phyloP scores from a whole-genome alignment of 2,329 filamentous ascomycete species.

The Fusarium neocosmosporiellum region DNA sequence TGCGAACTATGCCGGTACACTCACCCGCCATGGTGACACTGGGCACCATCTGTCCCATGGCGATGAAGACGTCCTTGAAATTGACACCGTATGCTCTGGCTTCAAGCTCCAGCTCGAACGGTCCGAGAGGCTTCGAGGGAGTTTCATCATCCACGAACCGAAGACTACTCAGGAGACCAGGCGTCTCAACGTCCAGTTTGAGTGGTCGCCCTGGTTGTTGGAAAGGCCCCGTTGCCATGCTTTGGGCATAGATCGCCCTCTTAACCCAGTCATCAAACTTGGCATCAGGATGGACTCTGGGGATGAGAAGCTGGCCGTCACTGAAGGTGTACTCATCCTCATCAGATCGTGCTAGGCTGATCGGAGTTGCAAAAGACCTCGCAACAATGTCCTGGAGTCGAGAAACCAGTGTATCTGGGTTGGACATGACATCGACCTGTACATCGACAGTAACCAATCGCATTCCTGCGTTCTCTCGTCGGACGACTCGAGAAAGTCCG shows the following conservation, averaged over 20 bases:
- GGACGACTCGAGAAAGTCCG: constrained; percentile 33
- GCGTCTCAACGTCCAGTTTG: constrained; percentile 22
- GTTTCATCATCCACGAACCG: constrained; percentile 22
- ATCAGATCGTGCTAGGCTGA: not conserved
- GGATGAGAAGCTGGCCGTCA: constrained; percentile 19
- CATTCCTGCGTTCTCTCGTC: constrained; percentile 33
- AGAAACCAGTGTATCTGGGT: not conserved
- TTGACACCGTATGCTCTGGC: constrained; percentile 41
- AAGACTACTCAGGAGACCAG: constrained; percentile 23
- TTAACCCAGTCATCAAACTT: constrained; percentile 17
- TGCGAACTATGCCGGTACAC: constrained; percentile 46
- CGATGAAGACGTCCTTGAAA: constrained; percentile 52
- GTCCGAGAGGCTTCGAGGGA: constrained; percentile 3
- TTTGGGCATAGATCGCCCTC: constrained; percentile 3
- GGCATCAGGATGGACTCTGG: constrained; percentile 18
- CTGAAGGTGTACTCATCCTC: constrained; percentile 23
- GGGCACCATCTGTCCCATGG: constrained; percentile 46
- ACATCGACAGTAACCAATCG: constrained; percentile 33
- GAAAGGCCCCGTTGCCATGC: constrained; percentile 4
- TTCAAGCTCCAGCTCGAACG: constrained; percentile 9
- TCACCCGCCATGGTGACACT: constrained; percentile 47
- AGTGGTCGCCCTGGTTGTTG: constrained; percentile 19
- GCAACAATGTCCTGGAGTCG: constrained; percentile 3
- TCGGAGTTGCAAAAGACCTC: constrained; percentile 12
- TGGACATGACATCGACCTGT: constrained; percentile 18